Evolutionary conservation across 805 yeast genomes (phyloP).

Genomic region (Barnettozyma vustinii): DNA sequence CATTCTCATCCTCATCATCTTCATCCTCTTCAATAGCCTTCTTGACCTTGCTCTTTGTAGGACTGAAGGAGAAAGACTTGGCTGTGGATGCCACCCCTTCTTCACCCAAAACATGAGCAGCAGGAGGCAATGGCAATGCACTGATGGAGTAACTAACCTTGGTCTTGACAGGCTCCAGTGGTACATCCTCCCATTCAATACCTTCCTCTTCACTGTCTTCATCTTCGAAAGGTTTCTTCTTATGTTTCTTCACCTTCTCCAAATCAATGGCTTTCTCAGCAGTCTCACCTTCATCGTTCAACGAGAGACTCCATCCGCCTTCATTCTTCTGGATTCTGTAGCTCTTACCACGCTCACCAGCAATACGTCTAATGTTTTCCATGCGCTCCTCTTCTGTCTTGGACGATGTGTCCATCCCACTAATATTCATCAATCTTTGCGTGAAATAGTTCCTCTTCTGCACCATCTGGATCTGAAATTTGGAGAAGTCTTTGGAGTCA

Average conservation of each 20-base stretch:
- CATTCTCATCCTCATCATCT: slow-evolving; percentile 21
- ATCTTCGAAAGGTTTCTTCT: slow-evolving; percentile 13
- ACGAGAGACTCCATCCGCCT: slow-evolving; percentile 78
- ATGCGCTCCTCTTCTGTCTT: slow-evolving; percentile 22
- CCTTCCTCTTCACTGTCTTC: slow-evolving; percentile 29
- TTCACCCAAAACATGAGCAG: slow-evolving; percentile 9
- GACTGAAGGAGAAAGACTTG: slow-evolving; percentile 21
- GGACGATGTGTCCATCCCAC: slow-evolving; percentile 60
- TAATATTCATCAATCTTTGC: slow-evolving; percentile 74
- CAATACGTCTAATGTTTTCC: slow-evolving; percentile 47
- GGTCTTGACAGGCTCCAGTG: slow-evolving; percentile 27
- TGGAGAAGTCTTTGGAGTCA: slow-evolving; percentile 81
- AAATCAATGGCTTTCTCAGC: slow-evolving; percentile 43
- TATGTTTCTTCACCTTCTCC: slow-evolving; percentile 25
- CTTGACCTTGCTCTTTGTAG: slow-evolving; percentile 13
- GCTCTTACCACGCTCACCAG: slow-evolving; percentile 75
- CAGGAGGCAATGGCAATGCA: slow-evolving; percentile 34
- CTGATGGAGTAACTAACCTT: slow-evolving; percentile 37
- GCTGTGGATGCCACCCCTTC: slow-evolving; percentile 14
- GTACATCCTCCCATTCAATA: slow-evolving; percentile 73
- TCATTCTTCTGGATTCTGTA: slow-evolving; percentile 72
- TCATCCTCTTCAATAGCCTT: slow-evolving; percentile 8
- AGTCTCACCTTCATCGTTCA: slow-evolving; percentile 38
- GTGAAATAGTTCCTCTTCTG: slow-evolving; percentile 87
- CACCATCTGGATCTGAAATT: slow-evolving; percentile 89